These are phyloP conservation scores for Xerocomellus amylosporus DNA, from an alignment of 768 basidiomycete species.

Conservation along the genomic window DNA sequence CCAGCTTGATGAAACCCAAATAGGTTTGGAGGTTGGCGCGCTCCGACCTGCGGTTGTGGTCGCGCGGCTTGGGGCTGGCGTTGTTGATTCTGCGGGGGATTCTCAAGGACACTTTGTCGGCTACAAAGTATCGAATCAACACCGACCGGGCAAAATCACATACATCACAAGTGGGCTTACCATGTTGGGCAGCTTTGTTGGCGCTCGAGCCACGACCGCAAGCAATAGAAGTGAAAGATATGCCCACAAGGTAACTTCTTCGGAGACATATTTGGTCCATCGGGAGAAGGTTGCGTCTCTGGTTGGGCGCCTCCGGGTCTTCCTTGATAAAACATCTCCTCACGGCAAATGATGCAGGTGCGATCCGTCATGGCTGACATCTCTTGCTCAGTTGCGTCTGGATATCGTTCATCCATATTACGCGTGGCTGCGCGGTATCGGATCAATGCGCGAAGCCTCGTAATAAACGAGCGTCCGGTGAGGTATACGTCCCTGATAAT, in stretches of 20 bases:
- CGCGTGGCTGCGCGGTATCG: constrained; percentile 92
- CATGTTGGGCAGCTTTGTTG: constrained; percentile 99
- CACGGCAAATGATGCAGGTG: constrained; percentile 97
- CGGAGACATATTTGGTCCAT: constrained; percentile 91
- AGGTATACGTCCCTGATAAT: constrained; percentile 97
- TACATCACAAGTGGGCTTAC: constrained; percentile 43
- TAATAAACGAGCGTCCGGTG: constrained; percentile 89
- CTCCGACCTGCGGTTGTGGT: constrained; percentile 28
- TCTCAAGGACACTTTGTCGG: constrained; percentile 74
- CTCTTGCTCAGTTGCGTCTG: constrained; percentile 87
- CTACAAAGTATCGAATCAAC: constrained; percentile 35
- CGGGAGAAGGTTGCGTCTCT: constrained; percentile 30
- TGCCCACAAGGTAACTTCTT: constrained; percentile 97
- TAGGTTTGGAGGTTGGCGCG: constrained; percentile 33
- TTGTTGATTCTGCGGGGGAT: constrained; percentile 33
- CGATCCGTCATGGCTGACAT: constrained; percentile 77
- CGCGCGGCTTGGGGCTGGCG: constrained; percentile 27
- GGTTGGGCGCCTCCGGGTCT: constrained; percentile 23
- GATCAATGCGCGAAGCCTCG: constrained; percentile 80
- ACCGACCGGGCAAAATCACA: constrained; percentile 1
- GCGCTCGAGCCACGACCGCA: constrained; percentile 95
- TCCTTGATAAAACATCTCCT: constrained; percentile 73
- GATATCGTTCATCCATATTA: constrained; percentile 96
- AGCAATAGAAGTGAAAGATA: constrained; percentile 96
- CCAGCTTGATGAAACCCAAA: constrained; percentile 27